Base-by-base conservation (phyloP, 1,284 basidiomycete genomes). In the Meira nashicola region DNA sequence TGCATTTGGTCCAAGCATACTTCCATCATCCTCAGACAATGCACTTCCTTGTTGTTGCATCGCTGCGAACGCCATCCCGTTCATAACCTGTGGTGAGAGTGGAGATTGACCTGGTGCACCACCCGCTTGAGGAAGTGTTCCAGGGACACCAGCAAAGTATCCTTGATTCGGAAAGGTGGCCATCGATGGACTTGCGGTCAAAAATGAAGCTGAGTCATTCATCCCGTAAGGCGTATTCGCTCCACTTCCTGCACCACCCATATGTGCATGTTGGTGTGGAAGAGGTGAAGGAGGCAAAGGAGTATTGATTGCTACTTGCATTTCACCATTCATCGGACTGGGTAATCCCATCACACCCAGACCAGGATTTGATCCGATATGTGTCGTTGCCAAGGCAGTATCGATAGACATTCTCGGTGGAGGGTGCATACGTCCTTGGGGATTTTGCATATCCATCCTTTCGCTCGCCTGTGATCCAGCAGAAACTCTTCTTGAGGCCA, bases 231-330 rank as follows among this genome's bases (percentile, higher is more conserved):
- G 28, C 28, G 28, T 33, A 33, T 63, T 52, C 62, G 65, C 46
- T 67, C 60, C 1, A 62, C 62, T 12, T 54, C 54, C 2, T 39
- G 41, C 51, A 64, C 46, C 4, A 57, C 25, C 9, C 63, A 63
- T n/a, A 59, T 63, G 21, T 23, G 50, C 21, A 48, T 56, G 54
- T 21, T 25, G 14, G 14, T 40, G 19, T 37, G 54, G 21, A 15
- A 68, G 68, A 11, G 70, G 70, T 11, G 68, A 71, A 9, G 70
- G 70, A 3, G 70, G 70, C 1, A 72, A 49, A n/a, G 68, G 70
- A 28, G 66, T 72, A 40, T 71, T 72, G 60, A 72, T 66, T 23
- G 70, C 70, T 1, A 65, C 59, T 54, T 66, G 60, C 64, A 72
- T 70, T 43, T 58, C 48, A 19, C 33, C 46, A 9, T n/a, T 62